Base-by-base conservation (phyloP, 257 asterid species). In the Cruciata laevipes region DNA sequence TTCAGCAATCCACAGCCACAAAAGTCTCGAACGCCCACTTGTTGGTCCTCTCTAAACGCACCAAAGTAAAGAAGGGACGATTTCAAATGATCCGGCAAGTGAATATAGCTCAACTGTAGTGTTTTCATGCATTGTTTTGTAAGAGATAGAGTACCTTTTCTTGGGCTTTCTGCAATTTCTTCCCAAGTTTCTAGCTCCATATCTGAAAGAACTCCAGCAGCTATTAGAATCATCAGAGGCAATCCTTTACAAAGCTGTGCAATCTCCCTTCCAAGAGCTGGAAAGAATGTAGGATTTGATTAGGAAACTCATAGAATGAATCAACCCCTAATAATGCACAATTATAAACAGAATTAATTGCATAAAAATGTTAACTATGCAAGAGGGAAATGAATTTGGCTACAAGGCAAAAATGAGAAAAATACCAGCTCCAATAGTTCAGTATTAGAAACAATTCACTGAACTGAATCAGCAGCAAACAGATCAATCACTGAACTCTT, bases 371-470 rank as follows among this genome's bases (percentile, higher is more conserved):
- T 44, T 5, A 37, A 37, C 53, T 38, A 17, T 58, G 53, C 21
- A 21, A 20, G 8, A 35, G 25, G 3, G 6, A 44, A 10, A 65
- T 9, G 25, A 47, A 44, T 44, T 55, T 24, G 49, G 23, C 59
- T 49, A n/a, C 10, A 44, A 47, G 55, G 21, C 1, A 21, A 37
- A 31, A 12, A 60, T 9, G 6, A 58, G 8, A 23, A 35, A 69
- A 68, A 56, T 85, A 90, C 96, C 99, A 68, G 99, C 99, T 69
- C 99, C 99, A 73, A 93, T 73, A 93, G 87, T n/a, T n/a, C n/a
- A n/a, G n/a, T n/a, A n/a, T n/a, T n/a, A n/a, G n/a, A n/a, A n/a
- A n/a, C n/a, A n/a, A n/a, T n/a, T n/a, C n/a, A n/a, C n/a, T n/a
- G n/a, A n/a, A n/a, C n/a, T n/a, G n/a, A n/a, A n/a, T n/a, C n/a